A percentile compares a stretch with the other conserved stretches of the same genome.
phyloP scores from a whole-genome alignment of 108 stramenopile species.

The Phaeodactylum tricornutum region DNA sequence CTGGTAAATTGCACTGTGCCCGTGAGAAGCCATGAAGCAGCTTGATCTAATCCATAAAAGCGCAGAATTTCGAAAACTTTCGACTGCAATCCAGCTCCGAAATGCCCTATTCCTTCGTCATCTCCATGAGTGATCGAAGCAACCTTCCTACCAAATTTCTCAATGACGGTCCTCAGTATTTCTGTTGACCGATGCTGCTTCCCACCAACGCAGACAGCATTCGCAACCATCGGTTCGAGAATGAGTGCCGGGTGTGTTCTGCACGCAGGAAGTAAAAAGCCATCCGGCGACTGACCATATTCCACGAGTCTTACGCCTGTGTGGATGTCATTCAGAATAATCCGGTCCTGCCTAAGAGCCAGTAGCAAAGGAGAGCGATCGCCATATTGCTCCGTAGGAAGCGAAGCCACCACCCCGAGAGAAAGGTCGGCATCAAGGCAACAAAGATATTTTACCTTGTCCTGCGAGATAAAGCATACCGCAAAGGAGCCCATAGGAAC shows the following conservation, averaged over 20 bases:
- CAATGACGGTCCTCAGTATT: slow-evolving; percentile 48
- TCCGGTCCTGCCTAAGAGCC: slow-evolving; percentile 67
- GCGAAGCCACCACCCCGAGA: slow-evolving; percentile 43
- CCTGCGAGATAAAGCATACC: slow-evolving; percentile 47
- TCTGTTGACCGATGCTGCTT: slow-evolving; percentile 18
- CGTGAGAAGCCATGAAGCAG: slow-evolving; percentile 63
- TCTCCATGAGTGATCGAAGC: slow-evolving; percentile 63
- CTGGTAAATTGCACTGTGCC: slow-evolving; percentile 36
- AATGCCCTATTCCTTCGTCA: slow-evolving; percentile 58
- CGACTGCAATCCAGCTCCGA: slow-evolving; percentile 57
- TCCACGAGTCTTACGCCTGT: slow-evolving; percentile 39
- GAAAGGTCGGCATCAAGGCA: slow-evolving; percentile 32
- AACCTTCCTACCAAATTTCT: slow-evolving; percentile 77
- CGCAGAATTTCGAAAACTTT: slow-evolving; percentile 53
- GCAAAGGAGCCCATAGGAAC: slow-evolving; percentile 68
- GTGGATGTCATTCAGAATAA: slow-evolving; percentile 34
- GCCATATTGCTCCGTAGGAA: slow-evolving; percentile 31
- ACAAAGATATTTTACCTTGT: slow-evolving; percentile 53
- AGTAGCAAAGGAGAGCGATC: slow-evolving; percentile 23
- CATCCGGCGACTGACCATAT: slow-evolving; percentile 29
- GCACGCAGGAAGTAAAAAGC: slow-evolving; percentile 40
- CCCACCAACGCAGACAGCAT: slow-evolving; percentile 61
- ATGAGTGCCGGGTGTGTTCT: slow-evolving; percentile 57
- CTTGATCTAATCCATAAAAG: slow-evolving; percentile 37
- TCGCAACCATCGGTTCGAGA: slow-evolving; percentile 73